These are phyloP conservation scores for Platismatia glauca DNA, from an alignment of 495 filamentous ascomycete species.

Conservation along the genomic window DNA sequence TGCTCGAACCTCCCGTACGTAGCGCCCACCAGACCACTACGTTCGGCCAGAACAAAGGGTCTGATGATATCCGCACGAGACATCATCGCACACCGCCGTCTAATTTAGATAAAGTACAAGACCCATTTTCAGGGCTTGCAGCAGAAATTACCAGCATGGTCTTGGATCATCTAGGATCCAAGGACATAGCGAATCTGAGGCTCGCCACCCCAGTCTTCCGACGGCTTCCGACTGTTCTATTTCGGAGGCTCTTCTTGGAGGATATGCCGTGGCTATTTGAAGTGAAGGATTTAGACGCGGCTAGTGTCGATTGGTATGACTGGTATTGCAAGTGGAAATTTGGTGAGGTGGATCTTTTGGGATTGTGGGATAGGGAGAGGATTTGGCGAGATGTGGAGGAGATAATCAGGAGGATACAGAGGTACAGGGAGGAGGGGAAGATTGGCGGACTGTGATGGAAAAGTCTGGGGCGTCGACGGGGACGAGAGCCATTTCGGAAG, in stretches of 20 bases:
- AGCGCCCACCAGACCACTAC: not conserved
- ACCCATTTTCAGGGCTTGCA: not conserved
- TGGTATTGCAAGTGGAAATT: not conserved
- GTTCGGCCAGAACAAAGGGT: not conserved
- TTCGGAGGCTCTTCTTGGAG: not conserved
- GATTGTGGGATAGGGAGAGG: not conserved
- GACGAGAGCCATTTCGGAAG: too few relatives aligned
- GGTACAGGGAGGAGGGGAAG: not conserved
- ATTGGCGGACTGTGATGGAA: not conserved
- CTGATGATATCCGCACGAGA: not conserved
- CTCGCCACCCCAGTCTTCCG: not conserved
- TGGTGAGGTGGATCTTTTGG: not conserved
- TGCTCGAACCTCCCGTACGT: not conserved
- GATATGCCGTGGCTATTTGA: not conserved
- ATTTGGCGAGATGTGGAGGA: not conserved
- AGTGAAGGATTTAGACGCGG: not conserved
- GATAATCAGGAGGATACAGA: not conserved
- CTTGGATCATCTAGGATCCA: not conserved
- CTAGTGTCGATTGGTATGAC: not conserved
- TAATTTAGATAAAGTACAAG: not conserved
- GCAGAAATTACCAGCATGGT: not conserved
- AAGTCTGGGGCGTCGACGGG: too few relatives aligned
- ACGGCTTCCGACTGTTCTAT: not conserved
- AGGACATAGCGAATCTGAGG: not conserved
- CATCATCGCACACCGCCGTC: not conserved